Evolutionary conservation across 2,329 filamentous ascomycete species (phyloP).

Genomic region (Rosellinia necatrix): DNA sequence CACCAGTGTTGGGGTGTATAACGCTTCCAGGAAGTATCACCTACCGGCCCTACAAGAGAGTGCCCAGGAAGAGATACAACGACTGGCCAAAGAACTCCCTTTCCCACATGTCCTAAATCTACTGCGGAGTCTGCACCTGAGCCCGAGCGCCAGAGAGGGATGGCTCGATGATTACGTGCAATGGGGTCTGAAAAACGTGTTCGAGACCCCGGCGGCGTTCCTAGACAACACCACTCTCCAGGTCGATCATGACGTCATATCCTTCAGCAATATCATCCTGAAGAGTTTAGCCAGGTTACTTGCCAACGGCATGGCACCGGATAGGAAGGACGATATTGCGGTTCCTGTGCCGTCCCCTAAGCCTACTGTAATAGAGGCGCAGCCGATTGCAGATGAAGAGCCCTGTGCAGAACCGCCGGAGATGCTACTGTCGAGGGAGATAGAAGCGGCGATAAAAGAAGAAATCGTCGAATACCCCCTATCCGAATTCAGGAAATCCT

Average conservation of each 20-base stretch:
- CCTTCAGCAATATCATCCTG: slow-evolving; percentile 26
- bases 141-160: slow-evolving; percentile 11
- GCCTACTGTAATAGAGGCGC: slow-evolving; percentile 1
- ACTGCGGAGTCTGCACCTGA: slow-evolving; percentile 16
- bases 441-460: no score
- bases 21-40: slow-evolving; percentile 26
- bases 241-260: slow-evolving; percentile 15
- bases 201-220: slow-evolving; percentile 20
- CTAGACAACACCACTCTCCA: slow-evolving; percentile 14
- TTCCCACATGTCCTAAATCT: slow-evolving; percentile 24
- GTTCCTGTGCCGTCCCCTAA: background rate
- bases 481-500: no score
- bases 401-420: no score
- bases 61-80: slow-evolving; percentile 30
- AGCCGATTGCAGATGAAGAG: background rate
- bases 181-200: slow-evolving; percentile 13
- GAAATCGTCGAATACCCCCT: no score
- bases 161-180: slow-evolving; percentile 25
- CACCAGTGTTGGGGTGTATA: slow-evolving; percentile 29
- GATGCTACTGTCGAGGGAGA: no score
- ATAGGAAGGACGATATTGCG: background rate
- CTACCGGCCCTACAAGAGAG: slow-evolving; percentile 25
- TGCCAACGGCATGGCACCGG: background rate
- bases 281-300: slow-evolving; percentile 22
- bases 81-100: slow-evolving; percentile 24